These are phyloP conservation scores for Scedosporium boydii DNA, from an alignment of 2,329 filamentous ascomycete genomes.

Conservation along the genomic window DNA sequence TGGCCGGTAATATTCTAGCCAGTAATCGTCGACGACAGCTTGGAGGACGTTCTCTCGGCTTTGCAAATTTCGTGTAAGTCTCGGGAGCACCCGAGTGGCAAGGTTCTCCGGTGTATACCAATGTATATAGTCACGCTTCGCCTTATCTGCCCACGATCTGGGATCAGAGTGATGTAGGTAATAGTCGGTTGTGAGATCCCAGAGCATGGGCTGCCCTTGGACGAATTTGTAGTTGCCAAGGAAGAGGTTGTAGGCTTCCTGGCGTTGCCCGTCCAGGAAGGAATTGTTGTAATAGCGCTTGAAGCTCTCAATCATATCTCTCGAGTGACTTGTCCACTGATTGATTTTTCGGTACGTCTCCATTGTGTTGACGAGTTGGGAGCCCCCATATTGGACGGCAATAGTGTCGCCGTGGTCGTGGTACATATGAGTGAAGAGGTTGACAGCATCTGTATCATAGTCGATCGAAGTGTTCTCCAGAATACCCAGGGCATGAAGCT, in stretches of 20 bases:
- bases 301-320: conserved; percentile 98
- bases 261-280: conserved; percentile 92
- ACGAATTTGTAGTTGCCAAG: conserved; percentile 89
- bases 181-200: conserved; percentile 92
- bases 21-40: conserved; percentile 79
- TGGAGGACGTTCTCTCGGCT: conserved; percentile 24
- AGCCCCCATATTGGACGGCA: conserved; percentile 93
- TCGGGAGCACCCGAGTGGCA: conserved; percentile 46
- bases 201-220: conserved; percentile 86
- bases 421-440: conserved; percentile 96
- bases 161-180: conserved; percentile 90
- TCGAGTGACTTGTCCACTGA: conserved; percentile 93
- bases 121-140: conserved; percentile 64
- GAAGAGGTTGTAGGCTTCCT: conserved; percentile 97
- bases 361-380: conserved; percentile 97
- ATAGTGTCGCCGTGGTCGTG: conserved; percentile 97
- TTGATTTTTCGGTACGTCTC: conserved; percentile 98
- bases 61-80: conserved; percentile 9
- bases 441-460: conserved; percentile 92
- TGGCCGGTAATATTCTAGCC: conserved; percentile 93
- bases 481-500: conserved; percentile 84
- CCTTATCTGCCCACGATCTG: conserved; percentile 55
- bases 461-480: conserved; percentile 70
- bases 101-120: conserved; percentile 79
- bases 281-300: conserved; percentile 99